Base-by-base conservation (phyloP, 371 early-diverging fungal genomes). In the Thermomucor indicae-seudaticae region DNA sequence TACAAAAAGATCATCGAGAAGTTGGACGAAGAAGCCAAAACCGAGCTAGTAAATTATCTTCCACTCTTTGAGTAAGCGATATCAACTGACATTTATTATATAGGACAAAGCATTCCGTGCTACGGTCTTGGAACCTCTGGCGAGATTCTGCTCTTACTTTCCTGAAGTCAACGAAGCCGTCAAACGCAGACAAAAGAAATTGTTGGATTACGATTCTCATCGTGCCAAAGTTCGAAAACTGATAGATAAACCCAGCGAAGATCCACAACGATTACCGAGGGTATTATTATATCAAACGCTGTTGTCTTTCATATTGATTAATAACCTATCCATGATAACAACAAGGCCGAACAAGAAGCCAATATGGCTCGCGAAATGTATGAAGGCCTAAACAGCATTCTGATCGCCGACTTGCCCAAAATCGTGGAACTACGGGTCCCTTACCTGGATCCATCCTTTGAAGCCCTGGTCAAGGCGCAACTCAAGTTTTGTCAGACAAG, bases 151-250 rank as follows among this genome's bases (percentile, higher is more conserved):
- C 32, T 86, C 86, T 10, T 91, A 88, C 50, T 90, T 98, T 64
- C 96, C 97, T 5, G 92, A 92, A 54, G 83, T 93, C 55, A 92
- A 95, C 62, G 93, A 94, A 51, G 88, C 91, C 3, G 89, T 95
- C 43, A 89, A 86, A 61, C 85, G 89, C 44, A 84, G 97, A 23
- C 77, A 86, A 47, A 89, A 90, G 57, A 94, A 94, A 62, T 57
- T 92, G 29, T 65, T 92, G 23, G 97, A 97, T 57, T 92, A 94
- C 55, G 98, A 98, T 55, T 69, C 84, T 19, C 74, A 81, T 2
- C 72, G 85, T 8, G 68, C 83, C 24, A 86, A 83, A 62, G 86
- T 89, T 17, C 75, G 88, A 32, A 93, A 91, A 60, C 57, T 92
- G 47, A 80, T 85, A 6, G 91, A 92, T 39, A 86, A 80, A 50